Evolutionary conservation across 176 grass and related monocot genomes (phyloP), one percentile per base, ranked within the genome.

Genomic region (Dactylis glomerata): DNA sequence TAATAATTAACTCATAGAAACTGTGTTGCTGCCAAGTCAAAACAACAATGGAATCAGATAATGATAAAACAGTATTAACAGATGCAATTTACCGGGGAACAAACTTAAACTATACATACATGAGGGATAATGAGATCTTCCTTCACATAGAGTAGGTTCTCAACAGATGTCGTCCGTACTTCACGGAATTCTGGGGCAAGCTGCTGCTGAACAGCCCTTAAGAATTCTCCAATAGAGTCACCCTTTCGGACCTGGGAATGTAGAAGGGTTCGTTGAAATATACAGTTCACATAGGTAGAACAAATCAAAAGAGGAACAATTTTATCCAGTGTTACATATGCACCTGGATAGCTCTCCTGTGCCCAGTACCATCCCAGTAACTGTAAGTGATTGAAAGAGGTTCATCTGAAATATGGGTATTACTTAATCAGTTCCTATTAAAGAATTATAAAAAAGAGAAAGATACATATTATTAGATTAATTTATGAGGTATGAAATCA

Each of bases 111-210:
- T 57, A 68, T 28, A 19, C 63, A 62, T 96, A 99, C 96, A 84
- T 99, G 96, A 89, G 96, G 96, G 37, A 99, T 96, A 52, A 99
- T 99, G 68, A 99, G 79, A 91, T 99, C 96, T 96, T 99, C 96
- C 89, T 99, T 99, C 56, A 99, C 96, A 80, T 99, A 99, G 55
- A 99, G 91, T 63, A 96, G 87, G 66, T 99, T 99, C 75, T 99
- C 93, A 59, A 99, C 96, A 7, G 96, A 99, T 54, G 96, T 93
- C 49, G 96, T 99, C 37, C 96, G 93, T 66, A 99, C 92, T 89
- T 99, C 96, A 79, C 96, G 88, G 84, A 99, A 96, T 40, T 99
- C 93, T 10, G 96, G 96, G 44, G 91, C 96, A 88, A 99, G 93
- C 66, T 99, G 93, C 90, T 99, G 93, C 52, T 99, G 96, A 84